A percentile compares a stretch with the other conserved stretches of the same genome.
phyloP scores from a whole-genome alignment of 2,329 filamentous ascomycete genomes.

The Bisporella sp. region DNA sequence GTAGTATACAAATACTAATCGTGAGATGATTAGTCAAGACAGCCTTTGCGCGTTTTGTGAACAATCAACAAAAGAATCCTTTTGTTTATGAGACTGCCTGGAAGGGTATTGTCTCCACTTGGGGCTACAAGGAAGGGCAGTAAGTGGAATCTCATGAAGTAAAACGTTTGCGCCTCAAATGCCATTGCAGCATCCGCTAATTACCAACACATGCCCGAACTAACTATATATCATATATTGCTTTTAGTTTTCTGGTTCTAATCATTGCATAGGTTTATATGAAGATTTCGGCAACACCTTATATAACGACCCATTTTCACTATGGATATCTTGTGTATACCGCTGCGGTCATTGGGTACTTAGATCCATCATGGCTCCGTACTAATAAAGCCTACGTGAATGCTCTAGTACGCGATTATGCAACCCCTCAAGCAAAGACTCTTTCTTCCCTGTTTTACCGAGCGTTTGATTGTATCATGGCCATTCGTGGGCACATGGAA shows the following conservation, averaged over 20 bases:
- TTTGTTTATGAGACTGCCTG: slow-evolving; percentile 62
- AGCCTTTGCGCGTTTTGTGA: slow-evolving; percentile 58
- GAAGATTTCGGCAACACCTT: slow-evolving; percentile 88
- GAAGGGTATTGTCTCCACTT: slow-evolving; percentile 70
- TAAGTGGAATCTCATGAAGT: too few species aligned
- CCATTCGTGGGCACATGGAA: slow-evolving; percentile 85
- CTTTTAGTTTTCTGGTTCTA: too few species aligned
- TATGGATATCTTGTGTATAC: slow-evolving; percentile 88
- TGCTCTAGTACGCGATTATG: slow-evolving; percentile 71
- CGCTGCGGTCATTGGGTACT: slow-evolving; percentile 72
- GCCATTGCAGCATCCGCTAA: slow-evolving; percentile 40
- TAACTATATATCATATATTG: too few species aligned
- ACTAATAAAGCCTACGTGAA: slow-evolving; percentile 77
- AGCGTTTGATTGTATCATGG: slow-evolving; percentile 82
- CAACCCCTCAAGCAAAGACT: slow-evolving; percentile 69
- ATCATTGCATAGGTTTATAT: slow-evolving; percentile 40
- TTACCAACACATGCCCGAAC: too few species aligned
- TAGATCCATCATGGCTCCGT: slow-evolving; percentile 69
- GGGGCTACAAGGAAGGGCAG: too few species aligned
- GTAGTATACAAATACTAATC: too few species aligned
- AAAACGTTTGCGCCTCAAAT: slow-evolving; percentile 51
- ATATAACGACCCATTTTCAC: slow-evolving; percentile 73
- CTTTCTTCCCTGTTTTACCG: slow-evolving; percentile 75
- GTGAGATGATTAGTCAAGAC: slow-evolving; percentile 40
- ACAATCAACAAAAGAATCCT: slow-evolving; percentile 61